These are phyloP conservation scores for Trametopsis cervina DNA, from an alignment of 768 basidiomycete species.

Conservation along the genomic window DNA sequence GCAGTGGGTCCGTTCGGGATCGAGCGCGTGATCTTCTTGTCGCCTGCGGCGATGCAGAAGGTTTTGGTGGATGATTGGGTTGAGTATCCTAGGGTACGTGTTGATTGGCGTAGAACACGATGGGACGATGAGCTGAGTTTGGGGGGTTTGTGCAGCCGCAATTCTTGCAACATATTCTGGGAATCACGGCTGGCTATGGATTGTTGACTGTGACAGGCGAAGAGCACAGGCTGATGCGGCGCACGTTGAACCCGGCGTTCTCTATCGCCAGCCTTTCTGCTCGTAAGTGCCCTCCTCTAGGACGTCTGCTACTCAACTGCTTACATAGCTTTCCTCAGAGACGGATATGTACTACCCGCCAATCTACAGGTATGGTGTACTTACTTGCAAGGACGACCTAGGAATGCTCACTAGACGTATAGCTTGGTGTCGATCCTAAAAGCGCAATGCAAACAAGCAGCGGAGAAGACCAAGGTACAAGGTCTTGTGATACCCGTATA, in stretches of 20 bases:
- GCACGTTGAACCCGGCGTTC: background rate
- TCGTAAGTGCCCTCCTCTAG: background rate
- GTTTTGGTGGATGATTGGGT: background rate
- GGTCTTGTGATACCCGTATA: background rate
- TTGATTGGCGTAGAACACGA: background rate
- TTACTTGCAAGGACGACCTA: too few relatives aligned
- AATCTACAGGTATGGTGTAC: background rate
- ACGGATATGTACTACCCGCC: background rate
- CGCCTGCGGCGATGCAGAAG: background rate
- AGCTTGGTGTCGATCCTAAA: background rate
- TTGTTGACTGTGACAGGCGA: background rate
- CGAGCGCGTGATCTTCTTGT: background rate
- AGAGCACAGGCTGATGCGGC: background rate
- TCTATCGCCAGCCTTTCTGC: background rate
- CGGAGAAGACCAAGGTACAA: background rate
- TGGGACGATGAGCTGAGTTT: background rate
- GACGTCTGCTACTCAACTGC: too few relatives aligned
- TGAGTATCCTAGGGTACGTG: background rate
- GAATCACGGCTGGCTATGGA: background rate
- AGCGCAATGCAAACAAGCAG: background rate
- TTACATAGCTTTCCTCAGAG: background rate
- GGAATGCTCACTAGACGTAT: background rate
- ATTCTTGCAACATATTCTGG: background rate
- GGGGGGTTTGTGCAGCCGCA: background rate
- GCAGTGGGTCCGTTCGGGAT: background rate